phyloP scores from a whole-genome alignment of 805 yeast genomes.

The Saturnispora ahearnii region DNA sequence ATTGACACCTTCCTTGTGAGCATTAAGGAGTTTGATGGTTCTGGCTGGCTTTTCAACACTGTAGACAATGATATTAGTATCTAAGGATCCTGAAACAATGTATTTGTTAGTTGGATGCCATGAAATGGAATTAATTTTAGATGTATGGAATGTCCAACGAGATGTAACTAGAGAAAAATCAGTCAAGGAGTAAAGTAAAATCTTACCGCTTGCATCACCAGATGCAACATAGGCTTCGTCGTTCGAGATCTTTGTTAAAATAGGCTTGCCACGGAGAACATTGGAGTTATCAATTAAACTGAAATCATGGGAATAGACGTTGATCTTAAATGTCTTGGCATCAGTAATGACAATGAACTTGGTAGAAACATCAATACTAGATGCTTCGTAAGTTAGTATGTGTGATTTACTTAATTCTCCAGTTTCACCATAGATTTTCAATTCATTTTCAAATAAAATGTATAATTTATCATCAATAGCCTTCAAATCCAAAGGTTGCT shows the following conservation, averaged over 20 bases:
- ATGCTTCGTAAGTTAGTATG: constrained; percentile 31
- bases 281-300: constrained; percentile 23
- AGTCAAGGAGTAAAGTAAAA: constrained; percentile 52
- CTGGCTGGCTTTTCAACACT: constrained; percentile 72
- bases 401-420: constrained; percentile 26
- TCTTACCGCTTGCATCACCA: constrained; percentile 84
- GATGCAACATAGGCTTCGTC: constrained; percentile 62
- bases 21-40: constrained; percentile 62
- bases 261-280: constrained; percentile 52
- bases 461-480: constrained; percentile 25
- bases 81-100: constrained; percentile 74
- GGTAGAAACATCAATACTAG: constrained; percentile 38
- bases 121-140: constrained; percentile 63
- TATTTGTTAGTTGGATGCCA: constrained; percentile 74
- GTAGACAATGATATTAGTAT: constrained; percentile 71
- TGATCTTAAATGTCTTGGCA: constrained; percentile 31
- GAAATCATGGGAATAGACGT: constrained; percentile 29
- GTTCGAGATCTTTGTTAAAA: constrained; percentile 61
- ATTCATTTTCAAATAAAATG: constrained; percentile 37
- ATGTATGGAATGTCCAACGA: constrained; percentile 94
- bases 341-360: constrained; percentile 43
- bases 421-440: constrained; percentile 26
- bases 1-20: constrained; percentile 84
- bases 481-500: constrained; percentile 43
- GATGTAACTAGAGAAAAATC: constrained; percentile 59